A percentile compares a stretch with the other conserved stretches of the same genome.
Evolutionary conservation across 1,284 basidiomycete species (phyloP).

Genomic region (Puccinia coronata): DNA sequence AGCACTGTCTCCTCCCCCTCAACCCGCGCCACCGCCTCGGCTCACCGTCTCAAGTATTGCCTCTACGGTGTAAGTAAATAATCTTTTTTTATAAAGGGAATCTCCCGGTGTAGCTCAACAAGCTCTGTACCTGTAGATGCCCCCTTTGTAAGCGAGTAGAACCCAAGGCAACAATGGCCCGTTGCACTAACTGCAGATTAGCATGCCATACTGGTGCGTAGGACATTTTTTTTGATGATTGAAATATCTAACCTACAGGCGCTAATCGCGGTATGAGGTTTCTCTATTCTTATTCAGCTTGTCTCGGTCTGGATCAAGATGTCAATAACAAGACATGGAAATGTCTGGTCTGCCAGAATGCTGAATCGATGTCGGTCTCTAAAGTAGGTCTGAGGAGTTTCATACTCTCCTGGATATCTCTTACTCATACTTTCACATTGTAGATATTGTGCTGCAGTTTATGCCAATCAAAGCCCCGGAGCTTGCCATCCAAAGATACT

Average conservation of each 20-base stretch:
- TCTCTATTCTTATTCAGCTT: not conserved
- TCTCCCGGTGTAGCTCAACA: not conserved
- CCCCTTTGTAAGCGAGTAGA: slow-evolving; percentile 36
- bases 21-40: not conserved
- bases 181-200: slow-evolving; percentile 34
- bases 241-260: not conserved
- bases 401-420: not conserved
- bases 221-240: not conserved
- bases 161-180: slow-evolving; percentile 25
- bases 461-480: slow-evolving; percentile 26
- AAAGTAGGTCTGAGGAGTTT: slow-evolving; percentile 9
- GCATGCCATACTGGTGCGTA: slow-evolving; percentile 39
- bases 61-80: not conserved
- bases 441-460: slow-evolving; percentile 47
- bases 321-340: slow-evolving; percentile 25
- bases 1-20: not conserved
- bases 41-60: not conserved
- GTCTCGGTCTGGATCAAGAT: slow-evolving; percentile 31
- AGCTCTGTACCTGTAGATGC: slow-evolving; percentile 22
- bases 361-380: slow-evolving; percentile 37
- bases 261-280: not conserved
- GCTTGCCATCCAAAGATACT: slow-evolving; percentile 8
- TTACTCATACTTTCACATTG: not conserved
- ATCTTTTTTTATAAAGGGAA: not conserved
- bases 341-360: slow-evolving; percentile 42